These are phyloP conservation scores for Kodamaea kakaduensis DNA, from an alignment of 805 yeast genomes.

Conservation along the genomic window DNA sequence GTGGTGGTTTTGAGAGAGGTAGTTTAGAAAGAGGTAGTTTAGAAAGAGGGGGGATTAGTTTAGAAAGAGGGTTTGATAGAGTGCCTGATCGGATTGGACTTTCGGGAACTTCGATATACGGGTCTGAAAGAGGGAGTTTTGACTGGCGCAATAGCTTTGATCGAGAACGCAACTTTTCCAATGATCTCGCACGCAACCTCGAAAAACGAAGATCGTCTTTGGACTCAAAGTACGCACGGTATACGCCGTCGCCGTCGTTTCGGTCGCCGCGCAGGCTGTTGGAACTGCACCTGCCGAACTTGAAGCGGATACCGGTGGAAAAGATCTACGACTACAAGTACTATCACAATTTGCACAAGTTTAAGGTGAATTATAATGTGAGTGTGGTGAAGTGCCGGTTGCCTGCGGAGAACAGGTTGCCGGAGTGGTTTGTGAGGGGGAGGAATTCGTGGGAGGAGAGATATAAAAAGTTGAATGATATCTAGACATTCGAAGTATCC, in stretches of 20 bases:
- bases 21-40: too few species aligned
- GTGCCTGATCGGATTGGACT: too few species aligned
- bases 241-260: slow-evolving; percentile 1
- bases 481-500: too few species aligned
- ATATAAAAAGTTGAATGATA: slow-evolving; percentile 12
- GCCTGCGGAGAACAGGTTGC: slow-evolving; percentile 63
- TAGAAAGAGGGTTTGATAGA: too few species aligned
- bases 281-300: slow-evolving; percentile 8
- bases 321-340: slow-evolving; percentile 31
- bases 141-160: too few species aligned
- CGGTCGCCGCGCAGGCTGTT: slow-evolving; percentile 7
- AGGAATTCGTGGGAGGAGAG: slow-evolving; percentile 63
- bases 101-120: too few species aligned
- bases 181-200: too few species aligned
- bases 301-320: slow-evolving; percentile 10
- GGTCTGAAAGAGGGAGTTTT: too few species aligned
- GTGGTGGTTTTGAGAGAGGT: too few species aligned
- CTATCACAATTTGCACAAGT: slow-evolving; percentile 36
- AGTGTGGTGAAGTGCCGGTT: slow-evolving; percentile 43
- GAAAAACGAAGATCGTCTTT: slow-evolving; percentile 32
- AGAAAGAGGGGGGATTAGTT: too few species aligned
- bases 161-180: too few species aligned
- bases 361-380: slow-evolving; percentile 30
- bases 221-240: slow-evolving; percentile 26
- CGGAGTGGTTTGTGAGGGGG: slow-evolving; percentile 68